A percentile compares a stretch with the other conserved stretches of the same genome.
These are phyloP conservation scores for Ophiorrhiza pumila DNA, from an alignment of 257 asterid genomes.

Conservation along the genomic window DNA sequence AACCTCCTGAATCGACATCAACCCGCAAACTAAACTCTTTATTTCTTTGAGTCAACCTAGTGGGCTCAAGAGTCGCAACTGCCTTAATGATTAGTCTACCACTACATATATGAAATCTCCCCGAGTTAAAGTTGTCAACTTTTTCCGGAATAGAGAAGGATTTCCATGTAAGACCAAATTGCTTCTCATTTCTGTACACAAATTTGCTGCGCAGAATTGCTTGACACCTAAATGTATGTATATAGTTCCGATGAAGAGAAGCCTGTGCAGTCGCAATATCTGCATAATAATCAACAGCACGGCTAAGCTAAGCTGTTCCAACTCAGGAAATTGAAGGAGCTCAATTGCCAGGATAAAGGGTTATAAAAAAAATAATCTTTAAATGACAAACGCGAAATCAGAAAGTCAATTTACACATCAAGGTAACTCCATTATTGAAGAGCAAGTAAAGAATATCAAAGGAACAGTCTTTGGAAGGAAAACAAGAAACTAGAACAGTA, in stretches of 20 bases:
- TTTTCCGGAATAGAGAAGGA: conserved; percentile 30
- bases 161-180: conserved; percentile 41
- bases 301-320: conserved; percentile 3
- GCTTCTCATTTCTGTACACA: conserved; percentile 41
- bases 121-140: conserved; percentile 25
- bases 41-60: conserved; percentile 26
- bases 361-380: neutral
- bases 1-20: conserved; percentile 39
- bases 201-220: conserved; percentile 29
- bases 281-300: conserved; percentile 38
- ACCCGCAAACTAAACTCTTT: conserved; percentile 39
- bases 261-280: conserved; percentile 83
- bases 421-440: neutral
- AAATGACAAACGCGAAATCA: neutral
- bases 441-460: neutral
- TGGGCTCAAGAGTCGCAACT: conserved; percentile 61
- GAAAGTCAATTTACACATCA: neutral
- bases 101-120: conserved; percentile 36
- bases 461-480: neutral
- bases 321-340: neutral
- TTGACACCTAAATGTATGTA: conserved; percentile 47
- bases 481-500: neutral
- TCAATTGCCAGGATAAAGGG: neutral
- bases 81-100: conserved; percentile 58
- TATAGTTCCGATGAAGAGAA: conserved; percentile 52